Base-by-base conservation (phyloP, 306 rosid genomes). In the Corylus americana region DNA sequence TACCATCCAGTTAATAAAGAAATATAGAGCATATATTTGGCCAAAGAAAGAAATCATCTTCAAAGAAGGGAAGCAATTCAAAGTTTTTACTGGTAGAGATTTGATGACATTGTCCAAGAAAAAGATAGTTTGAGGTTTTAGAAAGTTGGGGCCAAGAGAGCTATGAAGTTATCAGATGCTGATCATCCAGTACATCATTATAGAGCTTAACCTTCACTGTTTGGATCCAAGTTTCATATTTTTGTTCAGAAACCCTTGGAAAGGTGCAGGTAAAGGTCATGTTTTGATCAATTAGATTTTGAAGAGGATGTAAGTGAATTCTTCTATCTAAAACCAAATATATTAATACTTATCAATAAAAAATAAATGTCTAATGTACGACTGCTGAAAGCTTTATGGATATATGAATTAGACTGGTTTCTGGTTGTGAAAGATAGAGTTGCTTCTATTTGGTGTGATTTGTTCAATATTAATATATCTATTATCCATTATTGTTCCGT, bases 1-100 rank as follows among this genome's bases (percentile, higher is more conserved):
- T 90, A 96, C 96, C 79, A 88, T 96, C 93, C 98, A 93, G 99
- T 96, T 92, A 87, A 88, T 87, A 95, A 90, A 91, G 97, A 96
- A 42, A 90, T 84, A 86, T 90, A 95, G 85, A 93, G 98, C 99
- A 85, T 93, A 90, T 95, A 95, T 89, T 95, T 92, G 99, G 96
- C 91, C 97, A 95, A 95, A 93, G 98, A 91, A 89, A 86, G 91
- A 88, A 92, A 90, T 88, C 94, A 91, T 86, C 94, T 91, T 82
- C 97, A 90, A 95, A 90, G 97, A 91, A 86, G 85, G 84, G 94
- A 90, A 85, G 97, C 90, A 75, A 79, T 82, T 73, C 86, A 92
- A 92, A 92, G 97, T 89, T 89, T 89, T 81, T 91, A 85, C 88
- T 71, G 78, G 88, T 94, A 90, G 94, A 88, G 89, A 83, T 86